These are phyloP conservation scores for Polygonum aviculare DNA, from an alignment of 148 eudicot species.

Conservation along the genomic window DNA sequence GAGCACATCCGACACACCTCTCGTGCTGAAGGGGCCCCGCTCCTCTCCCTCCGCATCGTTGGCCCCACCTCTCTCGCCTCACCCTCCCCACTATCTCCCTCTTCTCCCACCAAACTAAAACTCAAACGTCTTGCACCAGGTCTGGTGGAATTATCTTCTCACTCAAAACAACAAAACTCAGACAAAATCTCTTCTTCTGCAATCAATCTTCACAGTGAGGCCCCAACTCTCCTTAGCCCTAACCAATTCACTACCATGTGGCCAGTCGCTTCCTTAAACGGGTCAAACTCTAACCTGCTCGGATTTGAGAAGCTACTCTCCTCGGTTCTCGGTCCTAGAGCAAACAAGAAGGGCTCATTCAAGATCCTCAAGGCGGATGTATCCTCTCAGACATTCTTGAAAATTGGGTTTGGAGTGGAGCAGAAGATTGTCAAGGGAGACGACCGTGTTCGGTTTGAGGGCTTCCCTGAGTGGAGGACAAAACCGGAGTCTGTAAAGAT, in stretches of 20 bases:
- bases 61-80: conserved; percentile 87
- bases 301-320: conserved; percentile 68
- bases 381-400: conserved; percentile 71
- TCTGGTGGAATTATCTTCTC: conserved; percentile 75
- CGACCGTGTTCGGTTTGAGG: conserved; percentile 16
- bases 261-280: conserved; percentile 73
- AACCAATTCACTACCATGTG: conserved; percentile 63
- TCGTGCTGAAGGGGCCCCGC: conserved; percentile 30
- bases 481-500: conserved; percentile 68
- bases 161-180: conserved; percentile 24
- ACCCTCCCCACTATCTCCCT: conserved; percentile 54
- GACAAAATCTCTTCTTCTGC: conserved; percentile 25
- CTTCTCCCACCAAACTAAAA: conserved; percentile 59
- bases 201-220: conserved; percentile 59
- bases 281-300: conserved; percentile 56
- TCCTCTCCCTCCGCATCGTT: conserved; percentile 82
- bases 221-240: conserved; percentile 60
- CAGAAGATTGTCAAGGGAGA: conserved; percentile 54
- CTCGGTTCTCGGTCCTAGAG: conserved; percentile 69
- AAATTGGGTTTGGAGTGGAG: conserved; percentile 75
- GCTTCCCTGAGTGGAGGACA: conserved; percentile 79
- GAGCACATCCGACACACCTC: conserved; percentile 61
- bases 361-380: conserved; percentile 83
- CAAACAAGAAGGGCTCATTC: conserved; percentile 62
- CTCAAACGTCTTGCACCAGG: conserved; percentile 94